These are phyloP conservation scores for Amanita polypyramis DNA, from an alignment of 768 basidiomycete genomes.

Conservation along the genomic window DNA sequence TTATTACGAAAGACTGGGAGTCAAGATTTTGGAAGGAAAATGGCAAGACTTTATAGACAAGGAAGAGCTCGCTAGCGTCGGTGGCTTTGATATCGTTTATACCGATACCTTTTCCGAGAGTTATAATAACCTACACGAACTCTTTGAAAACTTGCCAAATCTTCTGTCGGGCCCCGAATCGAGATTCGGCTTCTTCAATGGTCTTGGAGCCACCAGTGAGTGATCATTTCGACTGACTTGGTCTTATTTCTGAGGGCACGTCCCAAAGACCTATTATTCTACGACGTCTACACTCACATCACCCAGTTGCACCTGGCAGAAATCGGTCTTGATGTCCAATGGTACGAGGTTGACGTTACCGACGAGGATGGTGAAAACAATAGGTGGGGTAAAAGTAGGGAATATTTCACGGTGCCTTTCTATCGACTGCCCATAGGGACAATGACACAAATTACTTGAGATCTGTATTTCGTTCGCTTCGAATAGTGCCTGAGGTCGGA, in stretches of 20 bases:
- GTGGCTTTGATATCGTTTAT: slow-evolving; percentile 83
- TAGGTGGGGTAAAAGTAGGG: slow-evolving; percentile 67
- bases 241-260: slow-evolving; percentile 1
- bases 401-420: slow-evolving; percentile 69
- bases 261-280: slow-evolving; percentile 68
- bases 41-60: slow-evolving; percentile 84
- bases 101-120: slow-evolving; percentile 91
- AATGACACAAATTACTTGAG: slow-evolving; percentile 14
- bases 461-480: too few relatives aligned
- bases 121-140: slow-evolving; percentile 67
- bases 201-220: slow-evolving; percentile 89
- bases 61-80: slow-evolving; percentile 45
- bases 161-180: slow-evolving; percentile 66
- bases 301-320: slow-evolving; percentile 81
- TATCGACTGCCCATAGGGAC: slow-evolving; percentile 57
- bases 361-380: slow-evolving; percentile 33
- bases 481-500: too few relatives aligned
- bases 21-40: slow-evolving; percentile 77
- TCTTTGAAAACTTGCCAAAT: slow-evolving; percentile 75
- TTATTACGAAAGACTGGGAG: slow-evolving; percentile 71
- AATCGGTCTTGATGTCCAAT: slow-evolving; percentile 66
- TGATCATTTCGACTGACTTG: slow-evolving; percentile 7
- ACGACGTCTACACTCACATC: slow-evolving; percentile 84
- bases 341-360: slow-evolving; percentile 71
- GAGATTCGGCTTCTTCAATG: slow-evolving; percentile 95